Base-by-base conservation (phyloP, 208 protist genomes). In the Porcisia hertigi region DNA sequence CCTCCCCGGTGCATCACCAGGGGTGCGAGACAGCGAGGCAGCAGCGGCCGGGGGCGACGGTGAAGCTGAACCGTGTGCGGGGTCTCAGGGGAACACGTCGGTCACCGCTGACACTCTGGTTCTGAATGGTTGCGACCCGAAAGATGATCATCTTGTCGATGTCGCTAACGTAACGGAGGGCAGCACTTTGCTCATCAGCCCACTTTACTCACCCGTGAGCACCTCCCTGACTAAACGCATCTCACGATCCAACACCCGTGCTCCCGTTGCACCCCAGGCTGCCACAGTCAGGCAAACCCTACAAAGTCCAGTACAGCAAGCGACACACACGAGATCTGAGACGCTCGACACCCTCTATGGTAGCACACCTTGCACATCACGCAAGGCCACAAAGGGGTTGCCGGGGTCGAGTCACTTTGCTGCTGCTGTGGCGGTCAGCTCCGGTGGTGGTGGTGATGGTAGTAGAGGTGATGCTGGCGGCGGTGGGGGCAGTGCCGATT, bases 151-250 rank as follows among this genome's bases (percentile, higher is more conserved):
- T 18, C 11, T 53, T 25, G 45, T 49, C 34, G 34, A 49, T 30
- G 30, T 23, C 52, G 52, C 47, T 58, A 53, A n/a, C 43, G 49
- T 18, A 25, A 16, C n/a, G 34, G 47, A 9, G 49, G 39, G 16
- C 43, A 55, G 62, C 11, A 47, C 0, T 41, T 53, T 59, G 71
- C 65, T 30, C 2, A 78, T 25, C 67, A 72, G 39, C 66, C 64
- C 81, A 0, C 76, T 74, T 55, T 43, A 59, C 36, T 79, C 71
- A 11, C 76, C 77, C 4, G 57, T 67, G 57, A 74, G 70, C 57
- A 81, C 54, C 18, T 54, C 77, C 8, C 65, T 64, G 36, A 81
- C 77, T 0, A n/a, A 77, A 11, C 65, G 55, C 54, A 36, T 81
- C 34, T 81, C 77, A 0, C 18, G 36, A 3, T 41, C 47, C 6